Base-by-base conservation (phyloP, 192 early-diverging fungal genomes). In the Podila clonocystis region DNA sequence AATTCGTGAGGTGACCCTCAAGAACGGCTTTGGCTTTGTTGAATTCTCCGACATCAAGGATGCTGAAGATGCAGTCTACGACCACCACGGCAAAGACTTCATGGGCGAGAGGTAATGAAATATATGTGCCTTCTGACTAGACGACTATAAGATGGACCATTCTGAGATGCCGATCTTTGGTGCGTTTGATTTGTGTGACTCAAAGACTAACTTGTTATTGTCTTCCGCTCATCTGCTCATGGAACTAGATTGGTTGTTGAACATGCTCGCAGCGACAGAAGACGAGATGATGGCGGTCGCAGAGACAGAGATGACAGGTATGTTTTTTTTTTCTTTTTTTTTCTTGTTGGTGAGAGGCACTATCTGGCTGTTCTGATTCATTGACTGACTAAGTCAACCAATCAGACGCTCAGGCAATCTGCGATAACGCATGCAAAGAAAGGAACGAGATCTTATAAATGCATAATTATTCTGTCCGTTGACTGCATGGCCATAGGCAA, bases 21-120 rank as follows among this genome's bases (percentile, higher is more conserved):
- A 94, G 75, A 87, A 88, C 33, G 95, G 97, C 26, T 98, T 96
- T 85, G 95, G 94, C 30, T 98, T 98, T 88, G 94, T 98, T 41
- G 97, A 98, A 86, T 97, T 95, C 75, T 91, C 91, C 58, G 92
- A 95, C 79, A 83, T 84, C 24, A 87, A 92, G 63, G 97, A 98
- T 86, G 96, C 96, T 58, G 88, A 93, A 58, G 95, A 97, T 87
- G 95, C 93, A 30, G 93, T 98, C 64, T 89, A 95, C 57, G 90
- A 94, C 63, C 88, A 94, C 75, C 89, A 97, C 72, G 94, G 90
- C 71, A 91, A 89, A 50, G 84, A 90, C 34, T 98, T 96, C 65
- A 82, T 94, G 74, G 95, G 94, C 33, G 94, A 97, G 82, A 89
- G 95, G 94, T 94, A 87, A 26, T 11, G 52, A 55, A n/a, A 9